Evolutionary conservation across 2,329 filamentous ascomycete species (phyloP).

Genomic region (Cephalotrichum gorgonifer): DNA sequence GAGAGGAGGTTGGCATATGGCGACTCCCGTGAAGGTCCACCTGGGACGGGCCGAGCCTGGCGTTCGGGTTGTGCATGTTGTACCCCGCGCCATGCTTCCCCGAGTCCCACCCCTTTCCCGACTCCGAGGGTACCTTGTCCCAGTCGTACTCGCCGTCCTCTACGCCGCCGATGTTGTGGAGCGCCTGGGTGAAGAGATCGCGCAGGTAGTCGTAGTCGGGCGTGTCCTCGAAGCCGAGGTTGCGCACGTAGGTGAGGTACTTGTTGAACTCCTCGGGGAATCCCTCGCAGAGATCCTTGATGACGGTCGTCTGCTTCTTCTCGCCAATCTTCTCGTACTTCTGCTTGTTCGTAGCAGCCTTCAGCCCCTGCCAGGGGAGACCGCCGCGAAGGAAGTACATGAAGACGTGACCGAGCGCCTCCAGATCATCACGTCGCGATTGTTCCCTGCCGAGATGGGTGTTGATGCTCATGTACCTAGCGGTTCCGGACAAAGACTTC

Average conservation of each 20-base stretch:
- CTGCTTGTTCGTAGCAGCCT: conserved; percentile 75
- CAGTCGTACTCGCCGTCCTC: conserved; percentile 99
- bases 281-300: conserved; percentile 93
- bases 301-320: conserved; percentile 96
- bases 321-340: conserved; percentile 99
- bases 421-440: conserved; percentile 88
- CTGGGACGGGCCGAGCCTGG: conserved; percentile 69
- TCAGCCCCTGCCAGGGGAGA: conserved; percentile 62
- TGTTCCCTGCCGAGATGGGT: conserved; percentile 95
- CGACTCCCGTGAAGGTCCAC: conserved; percentile 72
- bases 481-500: conserved; percentile 92
- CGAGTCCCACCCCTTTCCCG: conserved; percentile 79
- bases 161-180: conserved; percentile 88
- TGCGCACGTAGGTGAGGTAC: conserved; percentile 93
- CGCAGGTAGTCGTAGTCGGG: conserved; percentile 97
- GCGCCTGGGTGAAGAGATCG: conserved; percentile 88
- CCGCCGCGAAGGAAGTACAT: conserved; percentile 66
- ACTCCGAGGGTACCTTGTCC: conserved; percentile 87
- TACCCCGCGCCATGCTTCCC: conserved; percentile 55
- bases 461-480: conserved; percentile 99
- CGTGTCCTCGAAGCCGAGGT: conserved; percentile 95
- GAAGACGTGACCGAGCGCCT: conserved; percentile 70
- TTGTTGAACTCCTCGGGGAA: conserved; percentile 98
- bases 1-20: conserved; percentile 53
- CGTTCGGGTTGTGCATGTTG: conserved; percentile 70